These are phyloP conservation scores for Thielaviopsis euricoi DNA, from an alignment of 2,329 filamentous ascomycete genomes.

Conservation along the genomic window DNA sequence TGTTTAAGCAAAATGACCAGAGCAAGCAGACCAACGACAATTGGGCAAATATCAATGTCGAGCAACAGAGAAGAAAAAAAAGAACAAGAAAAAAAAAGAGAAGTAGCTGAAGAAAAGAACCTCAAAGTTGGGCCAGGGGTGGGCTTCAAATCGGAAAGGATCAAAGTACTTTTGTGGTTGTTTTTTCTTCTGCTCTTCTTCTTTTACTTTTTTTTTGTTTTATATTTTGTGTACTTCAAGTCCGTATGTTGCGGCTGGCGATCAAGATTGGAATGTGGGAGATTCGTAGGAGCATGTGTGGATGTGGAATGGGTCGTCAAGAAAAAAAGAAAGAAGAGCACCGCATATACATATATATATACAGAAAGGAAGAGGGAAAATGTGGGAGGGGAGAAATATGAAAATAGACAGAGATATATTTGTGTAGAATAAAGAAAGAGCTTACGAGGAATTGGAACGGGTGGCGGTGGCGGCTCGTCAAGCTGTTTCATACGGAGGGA, in stretches of 20 bases:
- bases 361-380: too few species aligned
- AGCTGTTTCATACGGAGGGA: slow-evolving; percentile 60
- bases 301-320: not conserved
- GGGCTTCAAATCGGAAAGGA: not conserved
- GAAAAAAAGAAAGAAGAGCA: too few species aligned
- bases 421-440: not conserved
- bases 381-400: too few species aligned
- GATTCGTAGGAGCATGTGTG: not conserved
- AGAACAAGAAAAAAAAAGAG: not conserved
- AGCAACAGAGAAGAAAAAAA: not conserved
- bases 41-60: not conserved
- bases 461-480: slow-evolving; percentile 34
- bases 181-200: not conserved
- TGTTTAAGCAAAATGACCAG: not conserved
- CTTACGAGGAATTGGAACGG: slow-evolving; percentile 38
- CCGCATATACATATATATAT: too few species aligned
- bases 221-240: not conserved
- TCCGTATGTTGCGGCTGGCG: too few species aligned
- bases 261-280: not conserved
- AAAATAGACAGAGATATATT: not conserved
- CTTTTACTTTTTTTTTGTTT: not conserved
- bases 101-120: not conserved
- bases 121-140: too few species aligned
- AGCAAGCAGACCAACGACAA: not conserved
- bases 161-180: not conserved